Conservation (phyloP, 1,284 basidiomycete species). For the Fereydounia khargensis region DNA sequence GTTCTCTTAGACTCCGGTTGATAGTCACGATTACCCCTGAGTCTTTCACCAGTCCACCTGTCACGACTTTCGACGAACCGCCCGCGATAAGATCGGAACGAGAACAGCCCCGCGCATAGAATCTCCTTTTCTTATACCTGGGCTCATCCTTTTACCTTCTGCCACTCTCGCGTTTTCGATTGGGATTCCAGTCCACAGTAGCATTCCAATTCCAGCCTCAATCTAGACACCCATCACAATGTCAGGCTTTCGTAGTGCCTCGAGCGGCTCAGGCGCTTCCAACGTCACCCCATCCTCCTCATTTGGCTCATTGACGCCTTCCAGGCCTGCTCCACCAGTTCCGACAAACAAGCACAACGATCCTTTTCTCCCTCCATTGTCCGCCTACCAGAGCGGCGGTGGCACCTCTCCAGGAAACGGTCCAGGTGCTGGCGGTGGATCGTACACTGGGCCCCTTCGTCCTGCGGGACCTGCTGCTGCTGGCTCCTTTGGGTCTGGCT, state of each 20-base stretch:
- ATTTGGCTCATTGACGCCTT: slow-evolving; percentile 41
- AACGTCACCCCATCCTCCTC: slow-evolving; percentile 10
- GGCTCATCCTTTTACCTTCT: too few species aligned
- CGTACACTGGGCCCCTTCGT: slow-evolving; percentile 46
- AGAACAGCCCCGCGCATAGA: too few species aligned
- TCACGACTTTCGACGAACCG: too few species aligned
- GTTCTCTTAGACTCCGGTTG: too few species aligned
- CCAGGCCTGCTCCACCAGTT: slow-evolving; percentile 47
- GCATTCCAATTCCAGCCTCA: too few species aligned
- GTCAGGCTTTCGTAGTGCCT: slow-evolving; percentile 25
- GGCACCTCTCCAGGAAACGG: slow-evolving; percentile 9
- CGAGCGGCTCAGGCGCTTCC: slow-evolving; percentile 6
- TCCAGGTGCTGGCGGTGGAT: slow-evolving; percentile 43
- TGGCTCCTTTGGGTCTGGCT: slow-evolving; percentile 15
- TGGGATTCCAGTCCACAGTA: too few species aligned
- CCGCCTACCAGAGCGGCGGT: slow-evolving; percentile 25
- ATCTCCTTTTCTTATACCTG: too few species aligned
- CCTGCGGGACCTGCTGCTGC: slow-evolving; percentile 43
- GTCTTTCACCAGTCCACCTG: too few species aligned
- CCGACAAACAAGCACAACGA: slow-evolving; percentile 35
- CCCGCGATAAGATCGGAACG: too few species aligned
- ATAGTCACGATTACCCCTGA: too few species aligned
- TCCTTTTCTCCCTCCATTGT: slow-evolving; percentile 42
- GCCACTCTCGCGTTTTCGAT: too few species aligned
- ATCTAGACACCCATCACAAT: slow-evolving; percentile 4